Evolutionary conservation across 305 asterid genomes (phyloP).

Genomic region (Rubia tinctorum): DNA sequence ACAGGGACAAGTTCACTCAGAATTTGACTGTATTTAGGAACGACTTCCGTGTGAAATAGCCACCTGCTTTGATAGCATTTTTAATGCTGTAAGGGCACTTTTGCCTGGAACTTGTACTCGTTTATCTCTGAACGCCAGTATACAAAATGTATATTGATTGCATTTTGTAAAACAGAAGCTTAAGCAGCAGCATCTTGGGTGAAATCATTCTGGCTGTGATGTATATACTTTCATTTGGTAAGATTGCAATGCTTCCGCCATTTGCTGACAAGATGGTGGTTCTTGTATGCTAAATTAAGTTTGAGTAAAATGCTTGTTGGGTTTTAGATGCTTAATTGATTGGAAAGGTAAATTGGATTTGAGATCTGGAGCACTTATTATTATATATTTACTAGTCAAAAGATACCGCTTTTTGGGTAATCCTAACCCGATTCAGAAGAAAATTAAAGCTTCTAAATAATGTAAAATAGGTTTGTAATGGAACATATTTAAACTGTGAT

Average conservation of each 20-base stretch:
- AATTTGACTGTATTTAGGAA: slow-evolving; percentile 75
- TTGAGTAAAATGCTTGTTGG: neutral
- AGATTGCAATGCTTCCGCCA: neutral
- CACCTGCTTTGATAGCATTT: neutral
- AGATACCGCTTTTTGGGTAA: no score
- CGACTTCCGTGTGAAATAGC: slow-evolving; percentile 79
- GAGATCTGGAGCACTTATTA: neutral
- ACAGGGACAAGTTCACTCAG: slow-evolving; percentile 92
- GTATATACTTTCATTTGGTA: slow-evolving; percentile 12
- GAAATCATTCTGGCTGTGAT: neutral
- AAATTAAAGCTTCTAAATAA: no score
- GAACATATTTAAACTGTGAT: no score
- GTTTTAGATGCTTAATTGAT: neutral
- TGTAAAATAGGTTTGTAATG: no score
- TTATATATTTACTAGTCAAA: no score
- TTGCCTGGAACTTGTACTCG: neutral
- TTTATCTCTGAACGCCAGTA: neutral
- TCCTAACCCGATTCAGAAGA: no score
- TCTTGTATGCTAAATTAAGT: no score
- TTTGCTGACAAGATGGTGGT: neutral
- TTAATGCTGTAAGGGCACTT: neutral
- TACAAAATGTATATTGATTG: slow-evolving; percentile 1
- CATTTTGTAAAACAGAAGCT: neutral
- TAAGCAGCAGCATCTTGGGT: neutral
- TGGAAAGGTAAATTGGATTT: neutral